A percentile compares a stretch with the other conserved stretches of the same genome.
These are phyloP conservation scores for Eimeria brunetti DNA, from an alignment of 169 alveolate species.

Conservation along the genomic window DNA sequence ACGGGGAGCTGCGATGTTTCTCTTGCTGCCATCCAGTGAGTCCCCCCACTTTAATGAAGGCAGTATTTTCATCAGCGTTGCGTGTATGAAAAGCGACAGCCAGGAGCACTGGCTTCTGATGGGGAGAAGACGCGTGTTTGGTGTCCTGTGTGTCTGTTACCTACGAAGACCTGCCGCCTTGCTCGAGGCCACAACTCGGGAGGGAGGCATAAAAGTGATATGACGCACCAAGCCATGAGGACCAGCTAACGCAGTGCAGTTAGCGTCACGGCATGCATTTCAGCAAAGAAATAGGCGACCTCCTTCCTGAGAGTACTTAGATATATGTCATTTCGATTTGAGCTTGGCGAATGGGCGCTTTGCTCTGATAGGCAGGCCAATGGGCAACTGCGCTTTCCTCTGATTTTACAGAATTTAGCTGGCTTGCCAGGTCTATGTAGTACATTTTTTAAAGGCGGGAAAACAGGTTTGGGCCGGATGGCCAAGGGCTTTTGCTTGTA, in stretches of 20 bases:
- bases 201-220: constrained; percentile 6
- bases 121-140: neutral
- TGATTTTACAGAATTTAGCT: neutral
- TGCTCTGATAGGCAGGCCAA: neutral
- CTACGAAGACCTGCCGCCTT: constrained; percentile 50
- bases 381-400: neutral
- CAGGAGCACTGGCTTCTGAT: neutral
- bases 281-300: neutral
- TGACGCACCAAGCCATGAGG: constrained; percentile 15
- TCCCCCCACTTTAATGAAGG: neutral
- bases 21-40: constrained; percentile 71
- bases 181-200: constrained; percentile 51
- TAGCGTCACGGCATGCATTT: neutral
- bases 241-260: neutral
- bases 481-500: neutral
- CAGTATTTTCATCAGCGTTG: neutral
- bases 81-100: neutral
- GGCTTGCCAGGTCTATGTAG: neutral
- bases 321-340: neutral
- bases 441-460: neutral
- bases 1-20: constrained; percentile 61
- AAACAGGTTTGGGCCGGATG: neutral
- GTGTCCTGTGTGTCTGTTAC: neutral
- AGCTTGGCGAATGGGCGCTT: neutral
- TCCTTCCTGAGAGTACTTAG: too few species aligned